A percentile compares a stretch with the other conserved stretches of the same genome.
Evolutionary conservation across 768 basidiomycete genomes (phyloP).

Genomic region (Boletus huronensis): DNA sequence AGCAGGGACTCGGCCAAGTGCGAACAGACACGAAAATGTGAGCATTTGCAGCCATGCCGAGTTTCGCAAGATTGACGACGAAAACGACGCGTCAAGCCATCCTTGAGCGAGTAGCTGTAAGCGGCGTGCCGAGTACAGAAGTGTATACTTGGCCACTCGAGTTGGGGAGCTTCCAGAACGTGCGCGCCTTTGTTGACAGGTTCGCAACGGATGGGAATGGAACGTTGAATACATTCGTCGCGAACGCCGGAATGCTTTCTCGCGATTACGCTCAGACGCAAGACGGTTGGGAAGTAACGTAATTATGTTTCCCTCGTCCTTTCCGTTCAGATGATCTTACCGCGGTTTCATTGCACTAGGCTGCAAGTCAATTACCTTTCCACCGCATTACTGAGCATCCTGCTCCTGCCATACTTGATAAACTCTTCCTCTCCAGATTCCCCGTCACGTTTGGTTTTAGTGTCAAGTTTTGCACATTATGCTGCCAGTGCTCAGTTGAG

Average conservation of each 20-base stretch:
- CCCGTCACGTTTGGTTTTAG: constrained; percentile 28
- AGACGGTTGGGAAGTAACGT: constrained; percentile 51
- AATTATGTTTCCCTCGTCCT: constrained; percentile 2
- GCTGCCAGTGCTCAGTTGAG: constrained; percentile 1
- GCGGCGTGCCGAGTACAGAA: constrained; percentile 3
- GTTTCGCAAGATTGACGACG: background rate
- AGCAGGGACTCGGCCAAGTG: constrained; percentile 32
- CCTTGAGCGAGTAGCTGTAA: constrained; percentile 12
- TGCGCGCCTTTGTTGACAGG: constrained; percentile 31
- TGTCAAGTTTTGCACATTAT: constrained; percentile 32
- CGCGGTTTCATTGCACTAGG: constrained; percentile 16
- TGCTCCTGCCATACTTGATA: constrained; percentile 34
- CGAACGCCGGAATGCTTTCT: constrained; percentile 28
- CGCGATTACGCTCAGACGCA: constrained; percentile 26
- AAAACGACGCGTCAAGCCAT: constrained; percentile 9
- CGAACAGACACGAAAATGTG: constrained; percentile 18
- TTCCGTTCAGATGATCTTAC: background rate
- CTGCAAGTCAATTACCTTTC: constrained; percentile 36
- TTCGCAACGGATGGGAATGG: constrained; percentile 23
- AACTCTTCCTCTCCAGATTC: constrained; percentile 20
- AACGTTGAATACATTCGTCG: constrained; percentile 30
- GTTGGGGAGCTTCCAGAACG: constrained; percentile 30
- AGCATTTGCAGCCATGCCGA: background rate
- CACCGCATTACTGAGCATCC: constrained; percentile 31
- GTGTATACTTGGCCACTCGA: constrained; percentile 34